Evolutionary conservation across 768 basidiomycete species (phyloP).

Genomic region (Boletus rubroflammeus): DNA sequence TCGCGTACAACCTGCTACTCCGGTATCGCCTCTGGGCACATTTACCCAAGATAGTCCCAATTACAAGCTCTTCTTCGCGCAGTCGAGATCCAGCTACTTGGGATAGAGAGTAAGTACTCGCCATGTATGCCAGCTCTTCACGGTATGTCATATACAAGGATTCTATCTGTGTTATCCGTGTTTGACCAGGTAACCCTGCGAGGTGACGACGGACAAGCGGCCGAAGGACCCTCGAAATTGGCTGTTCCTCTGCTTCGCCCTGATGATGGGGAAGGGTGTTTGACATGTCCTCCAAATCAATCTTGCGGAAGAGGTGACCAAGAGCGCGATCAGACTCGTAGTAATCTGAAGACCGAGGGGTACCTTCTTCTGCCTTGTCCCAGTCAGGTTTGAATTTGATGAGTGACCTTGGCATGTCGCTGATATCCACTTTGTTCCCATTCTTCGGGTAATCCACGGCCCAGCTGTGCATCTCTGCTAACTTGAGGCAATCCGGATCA

Average conservation of each 20-base stretch:
- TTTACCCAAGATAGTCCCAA: conserved; percentile 70
- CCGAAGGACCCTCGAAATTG: conserved; percentile 20
- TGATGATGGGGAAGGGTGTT: conserved; percentile 8
- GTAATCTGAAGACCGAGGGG: conserved; percentile 57
- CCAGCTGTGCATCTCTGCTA: conserved; percentile 56
- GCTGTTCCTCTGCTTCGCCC: conserved; percentile 31
- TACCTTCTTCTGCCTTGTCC: conserved; percentile 58
- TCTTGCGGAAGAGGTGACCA: conserved; percentile 65
- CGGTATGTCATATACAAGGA: conserved; percentile 39
- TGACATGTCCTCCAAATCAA: conserved; percentile 41
- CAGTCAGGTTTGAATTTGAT: conserved; percentile 78
- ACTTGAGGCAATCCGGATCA: conserved; percentile 50
- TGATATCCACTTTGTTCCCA: conserved; percentile 60
- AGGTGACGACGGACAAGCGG: conserved; percentile 24
- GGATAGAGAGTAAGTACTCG: conserved; percentile 62
- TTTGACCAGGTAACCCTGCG: not conserved
- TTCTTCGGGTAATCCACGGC: conserved; percentile 84
- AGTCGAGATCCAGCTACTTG: conserved; percentile 52
- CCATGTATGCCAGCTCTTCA: conserved; percentile 69
- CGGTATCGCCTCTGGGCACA: conserved; percentile 62
- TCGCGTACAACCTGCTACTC: conserved; percentile 54
- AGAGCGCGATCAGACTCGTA: conserved; percentile 70
- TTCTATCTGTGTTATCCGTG: conserved; percentile 12
- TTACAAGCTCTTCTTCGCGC: conserved; percentile 69
- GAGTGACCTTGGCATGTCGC: conserved; percentile 48